phyloP scores from a whole-genome alignment of 192 early-diverging fungal genomes.

The Linnemannia hyalina region DNA sequence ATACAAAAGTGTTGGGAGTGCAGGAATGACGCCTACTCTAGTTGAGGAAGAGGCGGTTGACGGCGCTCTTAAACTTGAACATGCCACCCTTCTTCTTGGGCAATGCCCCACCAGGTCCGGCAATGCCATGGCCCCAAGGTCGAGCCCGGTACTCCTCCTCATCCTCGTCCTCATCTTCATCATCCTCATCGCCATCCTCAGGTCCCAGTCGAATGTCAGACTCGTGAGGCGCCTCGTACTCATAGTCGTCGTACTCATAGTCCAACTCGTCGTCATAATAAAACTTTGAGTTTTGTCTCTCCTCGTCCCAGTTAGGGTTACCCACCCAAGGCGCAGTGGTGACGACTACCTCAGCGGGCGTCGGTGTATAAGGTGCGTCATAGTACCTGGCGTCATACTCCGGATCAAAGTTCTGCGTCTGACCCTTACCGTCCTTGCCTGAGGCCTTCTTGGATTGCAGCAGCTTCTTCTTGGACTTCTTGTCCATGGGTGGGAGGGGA shows the following conservation, averaged over 20 bases:
- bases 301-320: constrained; percentile 53
- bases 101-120: constrained; percentile 30
- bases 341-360: constrained; percentile 42
- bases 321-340: constrained; percentile 52
- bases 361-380: constrained; percentile 48
- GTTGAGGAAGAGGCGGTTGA: constrained; percentile 43
- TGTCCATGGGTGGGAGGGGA: constrained; percentile 21
- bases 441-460: constrained; percentile 28
- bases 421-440: constrained; percentile 15
- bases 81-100: constrained; percentile 54
- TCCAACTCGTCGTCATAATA: constrained; percentile 48
- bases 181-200: constrained; percentile 41
- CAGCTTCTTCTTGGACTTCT: constrained; percentile 47
- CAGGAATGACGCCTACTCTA: neutral
- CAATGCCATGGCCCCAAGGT: constrained; percentile 47
- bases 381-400: constrained; percentile 48
- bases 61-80: constrained; percentile 54
- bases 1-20: neutral
- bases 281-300: constrained; percentile 49
- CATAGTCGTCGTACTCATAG: constrained; percentile 31
- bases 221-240: constrained; percentile 39
- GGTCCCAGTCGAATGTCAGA: constrained; percentile 52
- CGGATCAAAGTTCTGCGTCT: constrained; percentile 36
- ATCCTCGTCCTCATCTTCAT: constrained; percentile 40
- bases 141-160: constrained; percentile 36